These are phyloP conservation scores for Metarhizium sp. DNA, from an alignment of 2,329 filamentous ascomycete genomes.

Conservation along the genomic window DNA sequence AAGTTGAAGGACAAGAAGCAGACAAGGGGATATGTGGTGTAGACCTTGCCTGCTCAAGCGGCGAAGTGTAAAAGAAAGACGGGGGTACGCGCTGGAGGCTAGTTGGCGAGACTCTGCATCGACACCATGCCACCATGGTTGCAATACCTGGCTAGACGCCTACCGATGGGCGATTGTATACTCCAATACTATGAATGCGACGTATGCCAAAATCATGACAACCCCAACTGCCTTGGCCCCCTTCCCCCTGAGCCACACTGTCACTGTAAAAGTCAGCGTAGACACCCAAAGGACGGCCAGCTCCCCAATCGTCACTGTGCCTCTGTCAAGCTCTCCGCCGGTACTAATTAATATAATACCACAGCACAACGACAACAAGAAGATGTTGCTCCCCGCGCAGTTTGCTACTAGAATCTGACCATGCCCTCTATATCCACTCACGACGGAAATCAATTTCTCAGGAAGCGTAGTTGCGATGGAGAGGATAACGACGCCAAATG, in stretches of 20 bases:
- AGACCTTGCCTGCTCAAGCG: too few relatives aligned
- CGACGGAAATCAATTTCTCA: conserved; percentile 40
- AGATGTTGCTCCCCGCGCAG: conserved; percentile 45
- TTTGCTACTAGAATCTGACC: conserved; percentile 41
- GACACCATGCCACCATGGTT: too few relatives aligned
- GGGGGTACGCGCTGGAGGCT: too few relatives aligned
- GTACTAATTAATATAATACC: conserved; percentile 24
- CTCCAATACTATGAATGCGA: neutral
- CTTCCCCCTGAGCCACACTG: conserved; percentile 11
- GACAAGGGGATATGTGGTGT: too few relatives aligned
- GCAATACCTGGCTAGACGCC: neutral
- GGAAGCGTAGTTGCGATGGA: conserved; percentile 44
- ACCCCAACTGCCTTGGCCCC: neutral
- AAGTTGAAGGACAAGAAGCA: neutral
- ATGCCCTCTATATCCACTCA: conserved; percentile 36
- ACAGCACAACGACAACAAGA: conserved; percentile 40
- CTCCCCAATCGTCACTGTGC: conserved; percentile 7
- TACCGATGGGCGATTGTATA: neutral
- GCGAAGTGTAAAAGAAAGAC: too few relatives aligned
- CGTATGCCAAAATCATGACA: neutral
- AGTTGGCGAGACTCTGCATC: too few relatives aligned
- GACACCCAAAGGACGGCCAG: conserved; percentile 11
- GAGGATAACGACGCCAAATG: conserved; percentile 38
- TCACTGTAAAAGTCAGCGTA: conserved; percentile 9
- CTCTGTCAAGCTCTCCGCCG: conserved; percentile 6